Percentiles rank a stretch among this genome's conserved stretches.
phyloP scores from a whole-genome alignment of 2,329 filamentous ascomycete species.

The Nemania bipapillata region DNA sequence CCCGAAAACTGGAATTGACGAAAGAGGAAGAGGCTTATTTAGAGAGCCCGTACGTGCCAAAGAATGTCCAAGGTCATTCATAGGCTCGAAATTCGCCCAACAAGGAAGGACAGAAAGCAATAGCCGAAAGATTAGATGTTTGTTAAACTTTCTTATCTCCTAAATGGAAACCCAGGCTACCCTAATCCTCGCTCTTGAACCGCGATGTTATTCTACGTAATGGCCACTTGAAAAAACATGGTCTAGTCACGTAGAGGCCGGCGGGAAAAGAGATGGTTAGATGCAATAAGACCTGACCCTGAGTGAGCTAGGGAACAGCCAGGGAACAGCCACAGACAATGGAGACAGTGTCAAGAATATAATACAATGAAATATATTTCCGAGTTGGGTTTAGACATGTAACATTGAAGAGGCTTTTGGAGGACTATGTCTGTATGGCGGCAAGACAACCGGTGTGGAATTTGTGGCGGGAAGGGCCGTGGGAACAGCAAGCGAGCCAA shows the following conservation, averaged over 20 bases:
- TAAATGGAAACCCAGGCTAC: constrained; percentile 11
- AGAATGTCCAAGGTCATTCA: constrained; percentile 50
- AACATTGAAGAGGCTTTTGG: constrained; percentile 12
- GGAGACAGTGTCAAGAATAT: constrained; percentile 9
- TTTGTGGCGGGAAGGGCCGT: constrained; percentile 9
- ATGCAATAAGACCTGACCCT: constrained; percentile 12
- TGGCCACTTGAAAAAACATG: constrained; percentile 14
- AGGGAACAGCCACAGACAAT: too few relatives aligned
- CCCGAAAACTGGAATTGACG: constrained; percentile 56
- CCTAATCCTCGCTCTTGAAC: constrained; percentile 15
- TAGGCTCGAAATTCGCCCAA: constrained; percentile 13
- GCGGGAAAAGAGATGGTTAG: constrained; percentile 14
- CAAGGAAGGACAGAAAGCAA: constrained; percentile 13
- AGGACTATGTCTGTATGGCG: constrained; percentile 12
- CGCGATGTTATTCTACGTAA: constrained; percentile 14
- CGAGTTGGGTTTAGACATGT: constrained; percentile 12
- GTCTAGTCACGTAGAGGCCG: constrained; percentile 12
- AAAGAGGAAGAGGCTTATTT: constrained; percentile 66
- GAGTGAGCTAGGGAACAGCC: constrained; percentile 12
- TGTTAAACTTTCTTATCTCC: constrained; percentile 15
- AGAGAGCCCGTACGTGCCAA: constrained; percentile 65
- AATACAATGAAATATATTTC: constrained; percentile 15
- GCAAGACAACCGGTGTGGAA: constrained; percentile 15
- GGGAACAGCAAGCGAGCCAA: not conserved
- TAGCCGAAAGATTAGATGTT: constrained; percentile 12